Conservation (phyloP, 225 moss, liverwort and hornwort genomes). For the Straminergon stramineum region DNA sequence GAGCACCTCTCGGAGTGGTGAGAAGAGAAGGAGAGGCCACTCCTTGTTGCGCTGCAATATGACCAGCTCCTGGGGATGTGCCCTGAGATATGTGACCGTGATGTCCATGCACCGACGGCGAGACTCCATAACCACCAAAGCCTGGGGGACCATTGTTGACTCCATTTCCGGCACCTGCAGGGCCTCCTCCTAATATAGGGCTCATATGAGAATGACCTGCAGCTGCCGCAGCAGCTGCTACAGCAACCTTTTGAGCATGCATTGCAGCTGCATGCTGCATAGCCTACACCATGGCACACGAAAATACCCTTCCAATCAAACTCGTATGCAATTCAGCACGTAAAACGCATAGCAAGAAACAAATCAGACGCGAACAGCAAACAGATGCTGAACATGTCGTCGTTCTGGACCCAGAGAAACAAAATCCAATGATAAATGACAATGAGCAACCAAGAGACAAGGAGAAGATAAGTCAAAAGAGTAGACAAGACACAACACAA, state of each 20-base stretch:
- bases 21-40: constrained; percentile 69
- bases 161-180: constrained; percentile 58
- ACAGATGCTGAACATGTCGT: neutral
- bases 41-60: constrained; percentile 71
- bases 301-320: neutral
- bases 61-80: constrained; percentile 63
- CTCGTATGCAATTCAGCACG: neutral
- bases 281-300: constrained; percentile 33
- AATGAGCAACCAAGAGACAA: neutral
- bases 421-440: neutral
- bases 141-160: constrained; percentile 78
- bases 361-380: neutral
- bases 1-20: constrained; percentile 75
- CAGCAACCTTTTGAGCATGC: constrained; percentile 74
- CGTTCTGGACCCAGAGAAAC: neutral
- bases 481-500: neutral
- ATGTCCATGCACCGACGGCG: constrained; percentile 78
- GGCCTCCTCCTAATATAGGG: constrained; percentile 57
- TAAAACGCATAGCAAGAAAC: neutral
- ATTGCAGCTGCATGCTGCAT: constrained; percentile 75
- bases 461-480: neutral
- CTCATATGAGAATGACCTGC: constrained; percentile 76
- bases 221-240: constrained; percentile 49
- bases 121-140: constrained; percentile 78
- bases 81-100: constrained; percentile 77